phyloP scores from a whole-genome alignment of 163 green algal species.

The Scenedesmus sp. region DNA sequence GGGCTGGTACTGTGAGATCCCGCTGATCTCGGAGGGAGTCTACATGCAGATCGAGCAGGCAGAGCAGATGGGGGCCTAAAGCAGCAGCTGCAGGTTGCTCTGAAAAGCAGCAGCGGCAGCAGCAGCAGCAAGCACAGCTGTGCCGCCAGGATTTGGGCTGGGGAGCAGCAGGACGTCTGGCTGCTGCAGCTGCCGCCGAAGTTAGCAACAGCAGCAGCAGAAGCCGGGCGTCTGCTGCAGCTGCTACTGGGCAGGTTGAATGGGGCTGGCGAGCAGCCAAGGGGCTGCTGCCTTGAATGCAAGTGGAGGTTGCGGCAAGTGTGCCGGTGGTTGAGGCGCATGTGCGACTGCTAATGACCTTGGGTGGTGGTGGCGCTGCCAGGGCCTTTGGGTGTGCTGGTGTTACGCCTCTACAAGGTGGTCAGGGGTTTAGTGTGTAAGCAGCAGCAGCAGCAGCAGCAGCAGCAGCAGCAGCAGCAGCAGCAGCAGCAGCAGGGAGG shows the following conservation, averaged over 20 bases:
- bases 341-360: neutral
- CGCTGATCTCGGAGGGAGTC: conserved; percentile 70
- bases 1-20: conserved; percentile 80
- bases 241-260: too few species aligned
- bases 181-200: too few species aligned
- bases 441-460: neutral
- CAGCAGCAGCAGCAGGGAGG: neutral
- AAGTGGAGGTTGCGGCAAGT: neutral
- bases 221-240: too few species aligned
- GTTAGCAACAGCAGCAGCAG: too few species aligned
- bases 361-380: neutral
- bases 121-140: neutral
- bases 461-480: neutral
- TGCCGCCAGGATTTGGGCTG: neutral
- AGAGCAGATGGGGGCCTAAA: conserved; percentile 57
- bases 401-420: too few species aligned
- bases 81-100: neutral
- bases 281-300: neutral
- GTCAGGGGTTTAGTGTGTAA: neutral
- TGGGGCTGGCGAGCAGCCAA: neutral
- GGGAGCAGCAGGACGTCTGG: neutral
- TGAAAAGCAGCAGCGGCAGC: neutral
- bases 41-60: conserved; percentile 80
- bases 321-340: neutral
- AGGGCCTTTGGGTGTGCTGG: too few species aligned